These are phyloP conservation scores for Coix lacrymajobi DNA, from an alignment of 176 grass and related monocot genomes.

Conservation along the genomic window DNA sequence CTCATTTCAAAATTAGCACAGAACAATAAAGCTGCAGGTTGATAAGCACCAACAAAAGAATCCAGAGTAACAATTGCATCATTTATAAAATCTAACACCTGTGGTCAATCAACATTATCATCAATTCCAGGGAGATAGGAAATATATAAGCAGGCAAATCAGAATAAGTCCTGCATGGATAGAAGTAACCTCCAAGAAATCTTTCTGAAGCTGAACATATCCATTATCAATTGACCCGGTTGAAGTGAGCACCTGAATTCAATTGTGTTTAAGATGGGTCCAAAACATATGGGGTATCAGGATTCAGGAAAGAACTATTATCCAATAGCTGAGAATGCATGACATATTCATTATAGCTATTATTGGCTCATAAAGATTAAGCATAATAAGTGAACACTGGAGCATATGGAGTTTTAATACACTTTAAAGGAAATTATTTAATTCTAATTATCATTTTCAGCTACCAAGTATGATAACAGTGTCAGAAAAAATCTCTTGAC, in stretches of 20 bases:
- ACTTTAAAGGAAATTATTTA: neutral
- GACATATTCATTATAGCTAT: neutral
- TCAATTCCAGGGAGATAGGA: neutral
- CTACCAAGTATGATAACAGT: neutral
- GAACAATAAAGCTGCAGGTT: slow-evolving; percentile 73
- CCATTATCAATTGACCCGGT: slow-evolving; percentile 53
- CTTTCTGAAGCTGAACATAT: slow-evolving; percentile 69
- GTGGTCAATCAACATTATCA: slow-evolving; percentile 30
- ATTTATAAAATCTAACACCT: slow-evolving; percentile 98
- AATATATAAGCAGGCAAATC: slow-evolving; percentile 8
- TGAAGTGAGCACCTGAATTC: slow-evolving; percentile 60
- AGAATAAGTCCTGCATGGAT: slow-evolving; percentile 13
- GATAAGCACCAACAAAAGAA: slow-evolving; percentile 83
- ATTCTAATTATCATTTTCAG: neutral
- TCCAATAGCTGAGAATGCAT: neutral
- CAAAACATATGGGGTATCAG: slow-evolving; percentile 3
- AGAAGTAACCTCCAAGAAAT: slow-evolving; percentile 76
- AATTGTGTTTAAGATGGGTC: slow-evolving; percentile 7
- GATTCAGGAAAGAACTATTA: neutral
- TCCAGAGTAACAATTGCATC: slow-evolving; percentile 85
- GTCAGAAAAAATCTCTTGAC: slow-evolving; percentile 13
- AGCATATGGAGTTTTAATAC: neutral
- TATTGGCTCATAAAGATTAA: neutral
- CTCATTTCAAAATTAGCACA: slow-evolving; percentile 81
- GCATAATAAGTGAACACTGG: neutral